A percentile compares a stretch with the other conserved stretches of the same genome.
These are phyloP conservation scores for Trichoderma guizhouense DNA, from an alignment of 2,329 filamentous ascomycete species.

Conservation along the genomic window DNA sequence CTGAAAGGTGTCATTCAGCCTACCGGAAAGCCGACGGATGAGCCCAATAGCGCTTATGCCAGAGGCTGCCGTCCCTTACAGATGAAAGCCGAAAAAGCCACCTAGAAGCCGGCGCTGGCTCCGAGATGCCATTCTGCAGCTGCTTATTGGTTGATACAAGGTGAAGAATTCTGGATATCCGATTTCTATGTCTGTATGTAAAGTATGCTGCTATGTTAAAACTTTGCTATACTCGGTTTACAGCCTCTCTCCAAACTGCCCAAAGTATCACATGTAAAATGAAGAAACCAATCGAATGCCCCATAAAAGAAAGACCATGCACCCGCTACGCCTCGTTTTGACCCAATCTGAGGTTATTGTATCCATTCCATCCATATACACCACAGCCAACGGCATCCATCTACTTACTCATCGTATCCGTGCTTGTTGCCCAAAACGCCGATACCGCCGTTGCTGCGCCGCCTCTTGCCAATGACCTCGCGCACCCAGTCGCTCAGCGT, in stretches of 20 bases:
- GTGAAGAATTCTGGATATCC: neutral
- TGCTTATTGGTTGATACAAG: neutral
- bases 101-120: neutral
- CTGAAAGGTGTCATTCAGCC: conserved; percentile 1
- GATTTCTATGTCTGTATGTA: neutral
- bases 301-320: neutral
- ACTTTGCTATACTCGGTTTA: neutral
- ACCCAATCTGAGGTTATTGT: neutral
- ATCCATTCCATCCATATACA: neutral
- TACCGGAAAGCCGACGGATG: neutral
- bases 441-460: conserved; percentile 43
- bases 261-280: neutral
- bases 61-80: neutral
- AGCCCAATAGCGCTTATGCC: neutral
- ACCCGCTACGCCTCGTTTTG: neutral
- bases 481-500: conserved; percentile 74
- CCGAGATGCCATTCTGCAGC: neutral
- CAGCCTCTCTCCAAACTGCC: neutral
- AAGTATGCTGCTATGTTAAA: neutral
- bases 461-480: conserved; percentile 51
- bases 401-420: conserved; percentile 28
- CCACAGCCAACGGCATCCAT: neutral
- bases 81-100: neutral
- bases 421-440: conserved; percentile 51
- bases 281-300: neutral